Evolutionary conservation across 2,329 filamentous ascomycete species (phyloP).

Genomic region (Colletotrichum sp.): DNA sequence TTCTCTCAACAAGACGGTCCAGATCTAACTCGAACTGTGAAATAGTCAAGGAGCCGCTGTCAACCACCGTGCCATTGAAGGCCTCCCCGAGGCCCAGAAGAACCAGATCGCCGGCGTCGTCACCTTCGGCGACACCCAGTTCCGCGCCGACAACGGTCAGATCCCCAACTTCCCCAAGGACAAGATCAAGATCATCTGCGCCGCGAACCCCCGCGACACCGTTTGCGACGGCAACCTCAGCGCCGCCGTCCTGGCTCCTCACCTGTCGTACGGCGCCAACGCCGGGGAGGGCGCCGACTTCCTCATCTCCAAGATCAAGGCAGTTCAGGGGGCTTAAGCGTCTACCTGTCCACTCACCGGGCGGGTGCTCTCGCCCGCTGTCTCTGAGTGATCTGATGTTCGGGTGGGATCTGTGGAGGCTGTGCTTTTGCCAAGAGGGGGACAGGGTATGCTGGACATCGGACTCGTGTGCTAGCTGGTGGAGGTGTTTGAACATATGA

Average conservation of each 20-base stretch:
- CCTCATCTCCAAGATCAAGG: neutral
- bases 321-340: neutral
- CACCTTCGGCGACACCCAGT: slow-evolving; percentile 28
- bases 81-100: slow-evolving; percentile 22
- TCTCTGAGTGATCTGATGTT: neutral
- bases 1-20: rapidly evolving
- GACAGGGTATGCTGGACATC: neutral
- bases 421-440: neutral
- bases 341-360: neutral
- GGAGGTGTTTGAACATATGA: neutral
- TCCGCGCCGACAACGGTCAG: slow-evolving; percentile 34
- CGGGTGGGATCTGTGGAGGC: neutral
- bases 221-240: slow-evolving; percentile 6
- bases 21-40: neutral
- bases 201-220: slow-evolving; percentile 3
- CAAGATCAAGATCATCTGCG: slow-evolving; percentile 29
- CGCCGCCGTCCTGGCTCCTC: neutral
- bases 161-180: slow-evolving; percentile 38
- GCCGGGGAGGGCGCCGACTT: neutral
- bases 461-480: neutral
- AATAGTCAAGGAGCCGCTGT: slow-evolving; percentile 35
- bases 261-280: slow-evolving; percentile 3
- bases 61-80: slow-evolving; percentile 27
- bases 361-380: neutral
- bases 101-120: slow-evolving; percentile 24